Evolutionary conservation across 2,329 filamentous ascomycete genomes (phyloP).

Genomic region (Neonectria ditissima): DNA sequence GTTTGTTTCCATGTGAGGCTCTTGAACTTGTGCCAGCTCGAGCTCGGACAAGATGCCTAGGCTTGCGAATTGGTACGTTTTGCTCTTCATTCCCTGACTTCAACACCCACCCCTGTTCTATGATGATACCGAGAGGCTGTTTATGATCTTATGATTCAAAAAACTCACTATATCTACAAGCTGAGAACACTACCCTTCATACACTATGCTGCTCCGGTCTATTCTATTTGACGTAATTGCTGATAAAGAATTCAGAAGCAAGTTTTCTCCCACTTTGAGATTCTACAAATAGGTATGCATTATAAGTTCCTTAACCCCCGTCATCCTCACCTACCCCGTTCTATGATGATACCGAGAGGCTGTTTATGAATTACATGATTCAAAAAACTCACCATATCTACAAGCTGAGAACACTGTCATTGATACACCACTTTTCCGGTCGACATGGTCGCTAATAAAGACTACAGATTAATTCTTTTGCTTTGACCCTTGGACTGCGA

Average conservation of each 20-base stretch:
- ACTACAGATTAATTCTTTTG: neutral
- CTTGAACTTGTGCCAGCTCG: conserved; percentile 42
- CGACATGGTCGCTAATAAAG: neutral
- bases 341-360: conserved; percentile 59
- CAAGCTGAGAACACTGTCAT: conserved; percentile 28
- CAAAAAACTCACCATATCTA: conserved; percentile 48
- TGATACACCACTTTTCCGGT: neutral
- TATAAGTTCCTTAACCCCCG: neutral
- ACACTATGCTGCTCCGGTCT: neutral
- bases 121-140: conserved; percentile 61
- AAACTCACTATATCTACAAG: conserved; percentile 46
- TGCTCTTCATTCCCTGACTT: conserved; percentile 11
- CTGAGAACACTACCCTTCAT: conserved; percentile 16
- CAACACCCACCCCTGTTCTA: conserved; percentile 37
- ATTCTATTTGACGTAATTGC: neutral
- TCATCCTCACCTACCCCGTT: conserved; percentile 20
- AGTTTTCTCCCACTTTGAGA: neutral
- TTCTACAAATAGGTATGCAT: conserved; percentile 7
- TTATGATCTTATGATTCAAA: conserved; percentile 60
- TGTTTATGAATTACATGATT: conserved; percentile 61
- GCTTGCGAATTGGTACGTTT: conserved; percentile 40
- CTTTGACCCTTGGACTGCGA: neutral
- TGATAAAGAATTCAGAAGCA: conserved; percentile 9
- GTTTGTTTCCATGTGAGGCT: conserved; percentile 46
- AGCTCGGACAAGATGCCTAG: conserved; percentile 23